Base-by-base conservation (phyloP, 2,329 filamentous ascomycete species). In the Scedosporium dehoogii region DNA sequence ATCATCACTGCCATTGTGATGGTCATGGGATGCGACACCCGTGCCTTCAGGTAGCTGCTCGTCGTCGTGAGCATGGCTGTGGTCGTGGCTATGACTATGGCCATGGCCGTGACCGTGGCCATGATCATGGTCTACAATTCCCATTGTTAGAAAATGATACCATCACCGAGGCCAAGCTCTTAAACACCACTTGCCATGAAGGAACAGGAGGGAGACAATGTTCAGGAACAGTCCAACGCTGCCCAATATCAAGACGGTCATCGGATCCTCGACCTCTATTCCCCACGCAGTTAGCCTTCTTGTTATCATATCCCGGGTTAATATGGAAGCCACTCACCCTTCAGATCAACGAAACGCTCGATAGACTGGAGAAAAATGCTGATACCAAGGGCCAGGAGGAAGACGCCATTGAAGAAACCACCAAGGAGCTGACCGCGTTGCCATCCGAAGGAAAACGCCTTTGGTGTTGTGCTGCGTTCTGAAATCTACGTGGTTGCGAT, bases 391-490 rank as follows among this genome's bases (percentile, higher is more conserved):
- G 87, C 88, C 16, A 91, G 73, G 1, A 92, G 79, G 63, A 92
- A 89, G 1, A 87, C 85, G 14, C 89, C 89, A 68, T 92, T 92
- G 79, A 92, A 92, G 72, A 92, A 92, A 23, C 88, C 87, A 4
- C 89, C 89, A 0, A 92, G 77, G 1, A 91, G 72, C n/a, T 84
- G 82, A 16, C 88, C 87, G 38, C 89, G 81, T 63, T 89, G 86
- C 88, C 88, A 92, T n/a, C 89, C 89, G 67, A 89, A 92, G 0
- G 88, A 84, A 16, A 89, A 77, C 9, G 77, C 78, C 64, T 81
- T 77, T 0, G 87, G 86, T 1, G 81, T 61, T 25, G 81, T 73
- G 55, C 76, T 75, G 51, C 79, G 75, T 65, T 87, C 81, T 21
- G 85, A 80, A 63, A 87, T 73, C 85, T 87, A 55, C 16, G 9